A percentile compares a stretch with the other conserved stretches of the same genome.
These are phyloP conservation scores for Persicaria maculosa DNA, from an alignment of 148 eudicot species.

Conservation along the genomic window DNA sequence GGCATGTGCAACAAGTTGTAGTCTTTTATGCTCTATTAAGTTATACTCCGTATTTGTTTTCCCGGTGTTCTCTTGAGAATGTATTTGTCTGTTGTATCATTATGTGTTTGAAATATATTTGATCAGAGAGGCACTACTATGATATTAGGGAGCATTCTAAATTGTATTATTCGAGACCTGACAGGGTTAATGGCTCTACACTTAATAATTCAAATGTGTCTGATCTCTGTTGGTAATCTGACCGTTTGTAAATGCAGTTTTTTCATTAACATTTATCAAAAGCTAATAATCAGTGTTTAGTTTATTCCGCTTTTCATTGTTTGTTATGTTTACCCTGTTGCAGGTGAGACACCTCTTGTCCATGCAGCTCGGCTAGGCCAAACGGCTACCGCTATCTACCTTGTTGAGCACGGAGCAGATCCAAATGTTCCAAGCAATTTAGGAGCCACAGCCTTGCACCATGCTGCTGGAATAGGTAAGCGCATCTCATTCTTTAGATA, in stretches of 20 bases:
- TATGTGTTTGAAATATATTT: not conserved
- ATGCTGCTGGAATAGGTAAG: slow-evolving; percentile 81
- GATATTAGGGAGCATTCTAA: not conserved
- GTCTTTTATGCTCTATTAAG: not conserved
- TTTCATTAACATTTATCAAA: not conserved
- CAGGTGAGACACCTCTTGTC: slow-evolving; percentile 90
- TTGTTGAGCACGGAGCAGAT: slow-evolving; percentile 73
- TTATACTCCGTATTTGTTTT: not conserved
- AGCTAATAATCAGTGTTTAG: not conserved
- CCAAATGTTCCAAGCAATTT: slow-evolving; percentile 67
- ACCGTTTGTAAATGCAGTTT: not conserved
- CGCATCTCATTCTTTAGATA: not conserved
- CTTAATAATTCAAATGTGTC: not conserved
- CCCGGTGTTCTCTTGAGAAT: not conserved
- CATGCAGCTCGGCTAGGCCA: slow-evolving; percentile 98
- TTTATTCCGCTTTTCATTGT: not conserved
- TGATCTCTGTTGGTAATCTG: not conserved
- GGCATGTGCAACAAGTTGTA: not conserved
- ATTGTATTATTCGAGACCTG: not conserved
- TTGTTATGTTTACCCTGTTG: not conserved
- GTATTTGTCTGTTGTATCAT: not conserved
- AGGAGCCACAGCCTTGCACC: slow-evolving; percentile 94
- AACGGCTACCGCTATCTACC: slow-evolving; percentile 57
- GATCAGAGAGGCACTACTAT: not conserved
- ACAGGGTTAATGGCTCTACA: not conserved